phyloP scores from a whole-genome alignment of 306 rosid genomes.

The Corylus heterophylla region DNA sequence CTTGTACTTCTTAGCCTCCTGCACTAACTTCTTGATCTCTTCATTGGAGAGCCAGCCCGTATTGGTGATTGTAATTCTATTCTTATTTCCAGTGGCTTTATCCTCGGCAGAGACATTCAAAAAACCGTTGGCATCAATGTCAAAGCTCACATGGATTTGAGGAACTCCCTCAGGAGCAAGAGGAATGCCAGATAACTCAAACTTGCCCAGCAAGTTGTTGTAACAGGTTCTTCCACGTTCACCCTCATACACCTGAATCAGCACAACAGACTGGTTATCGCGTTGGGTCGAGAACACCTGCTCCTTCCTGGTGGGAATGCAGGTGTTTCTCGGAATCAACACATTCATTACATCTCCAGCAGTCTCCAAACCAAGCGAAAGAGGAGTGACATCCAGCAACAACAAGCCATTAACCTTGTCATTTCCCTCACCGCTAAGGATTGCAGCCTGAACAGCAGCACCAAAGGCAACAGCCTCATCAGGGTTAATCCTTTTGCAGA shows the following conservation, averaged over 20 bases:
- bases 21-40: conserved; percentile 50
- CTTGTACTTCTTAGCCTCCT: conserved; percentile 48
- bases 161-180: conserved; percentile 52
- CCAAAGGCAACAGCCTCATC: conserved; percentile 62
- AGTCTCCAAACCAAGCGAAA: conserved; percentile 48
- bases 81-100: conserved; percentile 46
- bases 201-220: conserved; percentile 1
- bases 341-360: conserved; percentile 49
- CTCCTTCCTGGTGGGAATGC: conserved; percentile 53
- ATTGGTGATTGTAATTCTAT: conserved; percentile 50
- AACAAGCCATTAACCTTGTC: conserved; percentile 43
- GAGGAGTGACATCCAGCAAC: conserved; percentile 50
- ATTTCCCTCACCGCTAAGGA: conserved; percentile 47
- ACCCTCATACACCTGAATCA: conserved; percentile 21
- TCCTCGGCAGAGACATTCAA: conserved; percentile 53
- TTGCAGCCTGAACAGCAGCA: conserved; percentile 58
- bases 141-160: conserved; percentile 40
- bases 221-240: too few species aligned
- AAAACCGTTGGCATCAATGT: conserved; percentile 45
- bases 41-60: conserved; percentile 57
- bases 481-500: conserved; percentile 48
- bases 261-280: conserved; percentile 44
- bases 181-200: conserved; percentile 44
- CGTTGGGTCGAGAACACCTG: conserved; percentile 45
- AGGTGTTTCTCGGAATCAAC: conserved; percentile 49